Conservation (phyloP, 495 filamentous ascomycete species). For the Trichoderma parareesei region DNA sequence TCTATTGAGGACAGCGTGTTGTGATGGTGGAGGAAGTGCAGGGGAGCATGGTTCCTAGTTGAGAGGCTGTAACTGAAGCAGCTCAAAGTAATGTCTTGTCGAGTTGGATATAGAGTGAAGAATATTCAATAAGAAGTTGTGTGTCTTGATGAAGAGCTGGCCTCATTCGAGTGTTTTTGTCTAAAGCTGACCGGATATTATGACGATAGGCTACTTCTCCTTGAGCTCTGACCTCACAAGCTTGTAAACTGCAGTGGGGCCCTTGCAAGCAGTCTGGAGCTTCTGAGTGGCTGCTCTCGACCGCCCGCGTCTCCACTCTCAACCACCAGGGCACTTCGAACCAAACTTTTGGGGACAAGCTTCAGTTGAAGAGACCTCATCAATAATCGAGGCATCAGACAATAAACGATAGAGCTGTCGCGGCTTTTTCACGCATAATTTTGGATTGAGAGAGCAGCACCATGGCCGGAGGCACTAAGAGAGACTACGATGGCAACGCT, state of each 20-base stretch:
- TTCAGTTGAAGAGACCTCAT: background rate
- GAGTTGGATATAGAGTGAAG: background rate
- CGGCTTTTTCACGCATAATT: too few relatives aligned
- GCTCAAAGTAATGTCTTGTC: background rate
- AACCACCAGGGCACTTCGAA: background rate
- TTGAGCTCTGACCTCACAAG: slow-evolving; percentile 1
- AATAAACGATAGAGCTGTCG: too few relatives aligned
- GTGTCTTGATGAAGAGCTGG: background rate
- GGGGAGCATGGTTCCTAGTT: background rate
- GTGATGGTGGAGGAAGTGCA: background rate
- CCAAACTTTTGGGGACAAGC: background rate
- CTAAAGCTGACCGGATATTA: background rate
- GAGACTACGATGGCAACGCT: slow-evolving; percentile 52
- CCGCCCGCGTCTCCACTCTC: background rate
- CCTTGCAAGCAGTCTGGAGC: background rate
- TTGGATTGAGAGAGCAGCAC: slow-evolving; percentile 7
- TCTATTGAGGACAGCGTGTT: slow-evolving; percentile 1
- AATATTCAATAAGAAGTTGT: background rate
- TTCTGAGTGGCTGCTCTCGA: background rate
- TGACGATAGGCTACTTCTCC: background rate
- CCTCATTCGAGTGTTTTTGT: background rate
- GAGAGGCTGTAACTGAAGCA: background rate
- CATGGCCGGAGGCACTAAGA: slow-evolving; percentile 47
- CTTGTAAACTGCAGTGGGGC: background rate
- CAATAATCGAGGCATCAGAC: too few relatives aligned